Evolutionary conservation across 2,329 filamentous ascomycete species (phyloP).

Genomic region (Pseudofabraea citricarpa): DNA sequence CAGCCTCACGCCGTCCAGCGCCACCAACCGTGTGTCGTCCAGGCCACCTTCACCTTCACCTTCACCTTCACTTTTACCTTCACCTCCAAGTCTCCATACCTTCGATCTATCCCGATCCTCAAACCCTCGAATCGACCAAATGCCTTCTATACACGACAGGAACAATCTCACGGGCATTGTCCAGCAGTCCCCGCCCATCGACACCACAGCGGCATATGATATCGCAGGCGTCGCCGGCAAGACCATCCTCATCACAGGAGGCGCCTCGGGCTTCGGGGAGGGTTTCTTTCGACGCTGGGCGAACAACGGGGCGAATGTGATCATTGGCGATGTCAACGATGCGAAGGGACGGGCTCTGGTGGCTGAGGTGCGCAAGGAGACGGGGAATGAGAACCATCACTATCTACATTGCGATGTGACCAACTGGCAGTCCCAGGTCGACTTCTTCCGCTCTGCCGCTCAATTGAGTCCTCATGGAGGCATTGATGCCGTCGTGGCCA

Average conservation of each 20-base stretch:
- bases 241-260: conserved; percentile 60
- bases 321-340: conserved; percentile 59
- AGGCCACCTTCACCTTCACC: no score
- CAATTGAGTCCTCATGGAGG: conserved; percentile 47
- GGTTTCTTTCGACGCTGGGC: conserved; percentile 51
- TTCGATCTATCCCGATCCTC: no score
- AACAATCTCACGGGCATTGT: conserved; percentile 3
- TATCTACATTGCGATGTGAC: conserved; percentile 62
- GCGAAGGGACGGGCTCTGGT: conserved; percentile 48
- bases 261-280: conserved; percentile 55
- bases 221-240: conserved; percentile 43
- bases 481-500: conserved; percentile 61
- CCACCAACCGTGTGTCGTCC: no score
- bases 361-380: conserved; percentile 41
- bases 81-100: no score
- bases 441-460: conserved; percentile 55
- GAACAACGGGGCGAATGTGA: conserved; percentile 49
- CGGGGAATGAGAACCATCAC: conserved; percentile 39
- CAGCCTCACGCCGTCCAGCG: no score
- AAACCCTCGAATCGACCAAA: no score
- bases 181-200: conserved; percentile 34
- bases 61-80: no score
- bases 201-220: conserved; percentile 40
- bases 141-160: not conserved
- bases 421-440: conserved; percentile 58